phyloP scores from a whole-genome alignment of 441 rosid genomes.

The Adansonia rubrostipa region DNA sequence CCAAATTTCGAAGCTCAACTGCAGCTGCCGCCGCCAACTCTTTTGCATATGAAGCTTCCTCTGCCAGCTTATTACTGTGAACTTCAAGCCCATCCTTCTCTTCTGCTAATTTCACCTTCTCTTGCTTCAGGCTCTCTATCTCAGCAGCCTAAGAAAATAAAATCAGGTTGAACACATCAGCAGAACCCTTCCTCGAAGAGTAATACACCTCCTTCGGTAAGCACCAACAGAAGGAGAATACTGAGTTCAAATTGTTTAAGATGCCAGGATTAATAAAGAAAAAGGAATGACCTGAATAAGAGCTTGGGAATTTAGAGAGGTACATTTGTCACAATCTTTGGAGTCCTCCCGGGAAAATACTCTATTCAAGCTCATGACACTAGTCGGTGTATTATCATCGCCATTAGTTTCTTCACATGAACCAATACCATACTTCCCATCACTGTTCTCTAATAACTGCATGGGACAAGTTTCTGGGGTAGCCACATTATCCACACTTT shows the following conservation, averaged over 20 bases:
- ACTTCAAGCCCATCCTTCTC: conserved; percentile 78
- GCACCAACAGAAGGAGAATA: conserved; percentile 20
- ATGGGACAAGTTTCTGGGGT: conserved; percentile 27
- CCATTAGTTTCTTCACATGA: conserved; percentile 52
- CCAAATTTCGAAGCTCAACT: conserved; percentile 84
- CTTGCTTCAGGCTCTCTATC: conserved; percentile 83
- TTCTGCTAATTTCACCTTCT: conserved; percentile 59
- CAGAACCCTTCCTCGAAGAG: background rate
- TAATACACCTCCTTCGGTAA: background rate
- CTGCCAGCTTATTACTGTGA: conserved; percentile 65
- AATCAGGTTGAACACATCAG: conserved; percentile 4
- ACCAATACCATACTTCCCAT: conserved; percentile 43
- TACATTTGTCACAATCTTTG: conserved; percentile 47
- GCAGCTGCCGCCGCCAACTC: conserved; percentile 95
- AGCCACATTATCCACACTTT: conserved; percentile 41
- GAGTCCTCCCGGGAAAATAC: conserved; percentile 69
- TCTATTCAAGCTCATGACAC: conserved; percentile 81
- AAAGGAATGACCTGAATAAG: conserved; percentile 49
- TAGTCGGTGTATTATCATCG: conserved; percentile 83
- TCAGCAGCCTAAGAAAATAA: conserved; percentile 60
- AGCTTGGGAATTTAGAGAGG: conserved; percentile 57
- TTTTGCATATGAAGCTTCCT: conserved; percentile 92
- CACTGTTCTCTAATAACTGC: conserved; percentile 35
- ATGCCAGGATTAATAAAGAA: conserved; percentile 19
- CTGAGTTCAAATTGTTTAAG: conserved; percentile 26